A percentile compares a stretch with the other conserved stretches of the same genome.
Conservation (phyloP, 257 asterid genomes). For the Solanum rostratum region DNA sequence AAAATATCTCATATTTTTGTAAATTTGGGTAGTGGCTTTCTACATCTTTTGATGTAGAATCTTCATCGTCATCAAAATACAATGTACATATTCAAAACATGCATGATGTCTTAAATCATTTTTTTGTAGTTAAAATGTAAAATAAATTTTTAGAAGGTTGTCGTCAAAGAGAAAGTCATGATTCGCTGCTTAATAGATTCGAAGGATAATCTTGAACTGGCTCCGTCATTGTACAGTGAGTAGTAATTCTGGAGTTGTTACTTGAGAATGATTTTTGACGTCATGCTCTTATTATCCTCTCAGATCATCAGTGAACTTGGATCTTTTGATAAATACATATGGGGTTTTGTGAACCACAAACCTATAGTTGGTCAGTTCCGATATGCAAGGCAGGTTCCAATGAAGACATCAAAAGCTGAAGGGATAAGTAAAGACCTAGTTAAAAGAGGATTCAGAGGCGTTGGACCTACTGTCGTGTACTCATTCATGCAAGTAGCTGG, state of each 20-base stretch:
- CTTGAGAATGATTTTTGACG: background rate
- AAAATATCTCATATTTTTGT: background rate
- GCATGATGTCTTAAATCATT: background rate
- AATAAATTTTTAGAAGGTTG: background rate
- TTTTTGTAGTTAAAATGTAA: background rate
- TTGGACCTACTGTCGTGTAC: constrained; percentile 89
- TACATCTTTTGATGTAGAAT: background rate
- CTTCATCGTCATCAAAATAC: no score
- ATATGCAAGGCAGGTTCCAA: constrained; percentile 86
- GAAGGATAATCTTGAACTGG: background rate
- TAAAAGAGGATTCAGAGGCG: constrained; percentile 90
- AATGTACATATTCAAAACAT: background rate
- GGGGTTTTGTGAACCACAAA: constrained; percentile 80
- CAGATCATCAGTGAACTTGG: constrained; percentile 80
- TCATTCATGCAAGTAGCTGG: constrained; percentile 96
- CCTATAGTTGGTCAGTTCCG: constrained; percentile 67
- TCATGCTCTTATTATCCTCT: background rate
- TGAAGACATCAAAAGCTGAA: constrained; percentile 84
- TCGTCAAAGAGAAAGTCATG: background rate
- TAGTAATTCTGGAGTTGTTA: background rate
- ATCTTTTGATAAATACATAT: constrained; percentile 73
- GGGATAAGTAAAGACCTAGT: constrained; percentile 86
- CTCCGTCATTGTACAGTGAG: background rate
- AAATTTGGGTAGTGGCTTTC: background rate
- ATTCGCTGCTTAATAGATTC: background rate